Conservation (phyloP, 2,329 filamentous ascomycete genomes). For the Neofusicoccum umdonicola region DNA sequence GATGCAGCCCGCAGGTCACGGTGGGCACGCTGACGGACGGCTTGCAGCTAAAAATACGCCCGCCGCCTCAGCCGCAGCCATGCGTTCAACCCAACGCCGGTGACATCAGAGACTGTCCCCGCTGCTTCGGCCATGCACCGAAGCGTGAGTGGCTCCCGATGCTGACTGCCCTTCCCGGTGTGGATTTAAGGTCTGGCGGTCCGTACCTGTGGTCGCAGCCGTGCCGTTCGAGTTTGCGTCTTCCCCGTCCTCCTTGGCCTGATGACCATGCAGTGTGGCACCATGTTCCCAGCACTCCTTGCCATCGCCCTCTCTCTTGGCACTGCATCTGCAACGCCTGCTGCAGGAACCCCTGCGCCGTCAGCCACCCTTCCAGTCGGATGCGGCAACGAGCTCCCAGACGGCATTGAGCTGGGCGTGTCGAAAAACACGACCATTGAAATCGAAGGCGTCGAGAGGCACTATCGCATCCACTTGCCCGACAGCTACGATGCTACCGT, state of each 20-base stretch:
- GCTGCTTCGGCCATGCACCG: background rate
- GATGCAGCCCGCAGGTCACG: no score
- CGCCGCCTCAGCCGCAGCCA: background rate
- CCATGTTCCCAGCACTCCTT: background rate
- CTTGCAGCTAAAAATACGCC: background rate
- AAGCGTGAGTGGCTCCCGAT: background rate
- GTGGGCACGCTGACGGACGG: background rate
- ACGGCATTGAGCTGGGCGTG: slow-evolving; percentile 23
- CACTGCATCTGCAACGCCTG: background rate
- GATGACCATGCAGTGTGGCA: background rate
- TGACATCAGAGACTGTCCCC: background rate
- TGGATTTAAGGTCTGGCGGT: background rate
- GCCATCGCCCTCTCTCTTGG: background rate
- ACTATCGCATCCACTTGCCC: slow-evolving; percentile 40
- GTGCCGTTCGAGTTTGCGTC: no score
- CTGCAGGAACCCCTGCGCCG: background rate
- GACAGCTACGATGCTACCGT: slow-evolving; percentile 37
- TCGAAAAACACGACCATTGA: slow-evolving; percentile 27
- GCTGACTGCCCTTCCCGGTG: background rate
- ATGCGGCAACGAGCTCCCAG: slow-evolving; percentile 24
- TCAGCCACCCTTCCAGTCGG: slow-evolving; percentile 1
- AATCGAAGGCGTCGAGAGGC: slow-evolving; percentile 31
- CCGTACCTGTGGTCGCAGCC: background rate
- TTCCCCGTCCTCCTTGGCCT: background rate
- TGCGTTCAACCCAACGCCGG: background rate